Evolutionary conservation across 192 early-diverging fungal species (phyloP), one percentile per base, ranked within the genome.

Genomic region (Backusella australiensis): DNA sequence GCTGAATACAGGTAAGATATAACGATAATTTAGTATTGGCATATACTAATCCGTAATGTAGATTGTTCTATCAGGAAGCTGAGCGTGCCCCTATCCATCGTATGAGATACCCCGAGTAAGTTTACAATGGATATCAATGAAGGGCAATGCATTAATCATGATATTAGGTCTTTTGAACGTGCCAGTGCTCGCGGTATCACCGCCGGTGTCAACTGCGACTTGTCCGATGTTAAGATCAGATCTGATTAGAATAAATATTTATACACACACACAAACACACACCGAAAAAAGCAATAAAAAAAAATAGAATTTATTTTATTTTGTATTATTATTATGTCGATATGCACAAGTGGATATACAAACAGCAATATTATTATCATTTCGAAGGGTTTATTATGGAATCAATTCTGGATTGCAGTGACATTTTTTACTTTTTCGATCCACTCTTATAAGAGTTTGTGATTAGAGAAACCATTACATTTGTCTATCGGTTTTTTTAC

Each of bases 91-190:
- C 75, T 6, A 71, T 81, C 29, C 65, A 81, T 23, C 80, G 80
- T 53, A 70, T 77, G 76, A 70, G 80, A 71, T 81, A 81, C 36
- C 76, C 80, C 15, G 80, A 81, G 80, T 81, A 77, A 77, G 80
- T 74, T 2, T 21, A 26, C 17, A 26, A n/a, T 17, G 15, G 14
- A 32, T 73, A 17, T n/a, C 1, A 6, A 56, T 53, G 36, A 19
- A 39, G 26, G 15, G 21, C 67, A 39, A 14, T n/a, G n/a, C n/a
- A 23, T 21, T 74, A 7, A 26, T 0, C 21, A 26, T 23, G 1
- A 6, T 8, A 34, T 35, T 34, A 77, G 80, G 35, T 44, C 80
- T n/a, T 81, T 81, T 67, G 80, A 81, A 41, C 56, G 56, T 69
- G 75, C 72, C 21, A 81, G 80, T 71, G 52, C 76, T 67, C 80